Conservation (phyloP, 2,329 filamentous ascomycete species). For the Fusarium dlaminii region DNA sequence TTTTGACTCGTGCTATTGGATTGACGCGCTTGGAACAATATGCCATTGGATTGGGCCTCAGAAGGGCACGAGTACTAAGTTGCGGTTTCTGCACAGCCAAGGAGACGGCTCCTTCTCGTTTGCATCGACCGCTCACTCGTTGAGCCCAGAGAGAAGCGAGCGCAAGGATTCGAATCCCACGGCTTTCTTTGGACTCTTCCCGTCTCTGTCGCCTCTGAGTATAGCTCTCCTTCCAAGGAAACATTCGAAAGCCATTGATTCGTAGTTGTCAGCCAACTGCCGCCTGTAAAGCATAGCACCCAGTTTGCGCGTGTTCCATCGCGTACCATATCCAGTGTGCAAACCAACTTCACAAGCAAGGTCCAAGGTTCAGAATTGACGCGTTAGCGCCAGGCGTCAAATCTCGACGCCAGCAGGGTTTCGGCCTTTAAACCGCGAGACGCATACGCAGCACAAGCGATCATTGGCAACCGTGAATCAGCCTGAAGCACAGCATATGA, state of each 20-base stretch:
- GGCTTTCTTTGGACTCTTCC: constrained; percentile 31
- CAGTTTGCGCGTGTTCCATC: constrained; percentile 8
- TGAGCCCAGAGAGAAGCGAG: constrained; percentile 32
- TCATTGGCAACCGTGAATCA: constrained; percentile 33
- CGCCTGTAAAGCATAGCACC: constrained; percentile 21
- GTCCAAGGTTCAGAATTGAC: background rate
- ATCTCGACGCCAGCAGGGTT: constrained; percentile 3
- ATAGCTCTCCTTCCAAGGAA: constrained; percentile 20
- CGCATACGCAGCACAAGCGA: constrained; percentile 18
- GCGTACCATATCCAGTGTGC: background rate
- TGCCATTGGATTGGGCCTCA: constrained; percentile 16
- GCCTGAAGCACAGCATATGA: constrained; percentile 33
- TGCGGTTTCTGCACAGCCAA: constrained; percentile 22
- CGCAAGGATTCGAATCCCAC: constrained; percentile 43
- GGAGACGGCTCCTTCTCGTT: constrained; percentile 30
- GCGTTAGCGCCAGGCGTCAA: background rate
- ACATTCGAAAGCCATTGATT: constrained; percentile 5
- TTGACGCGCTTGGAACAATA: constrained; percentile 1
- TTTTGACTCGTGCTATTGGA: constrained; percentile 6
- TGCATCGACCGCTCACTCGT: constrained; percentile 32
- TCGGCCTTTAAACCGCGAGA: constrained; percentile 27
- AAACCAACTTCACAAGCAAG: background rate
- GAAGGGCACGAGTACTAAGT: constrained; percentile 16
- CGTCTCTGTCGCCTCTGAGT: constrained; percentile 26
- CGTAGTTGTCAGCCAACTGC: constrained; percentile 16